phyloP scores from a whole-genome alignment of 2,329 filamentous ascomycete species.

The Stagonosporopsis tanaceti region DNA sequence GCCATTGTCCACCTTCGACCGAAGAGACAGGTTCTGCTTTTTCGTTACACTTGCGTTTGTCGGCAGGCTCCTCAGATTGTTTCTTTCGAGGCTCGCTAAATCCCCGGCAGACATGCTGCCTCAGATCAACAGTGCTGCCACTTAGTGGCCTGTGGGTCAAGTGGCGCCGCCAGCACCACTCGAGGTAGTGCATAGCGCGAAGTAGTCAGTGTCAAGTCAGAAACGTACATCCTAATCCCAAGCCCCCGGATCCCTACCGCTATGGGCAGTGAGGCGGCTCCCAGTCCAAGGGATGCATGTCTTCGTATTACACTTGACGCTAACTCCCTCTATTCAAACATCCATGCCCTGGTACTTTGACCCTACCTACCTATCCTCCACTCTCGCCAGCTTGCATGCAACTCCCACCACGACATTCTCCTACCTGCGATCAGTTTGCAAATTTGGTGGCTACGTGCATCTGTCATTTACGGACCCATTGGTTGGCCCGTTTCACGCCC shows the following conservation, averaged over 20 bases:
- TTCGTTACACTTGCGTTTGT: slow-evolving; percentile 38
- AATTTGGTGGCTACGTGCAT: slow-evolving; percentile 48
- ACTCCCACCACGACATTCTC: slow-evolving; percentile 37
- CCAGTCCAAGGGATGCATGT: slow-evolving; percentile 38
- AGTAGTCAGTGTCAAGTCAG: slow-evolving; percentile 32
- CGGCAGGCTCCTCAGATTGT: slow-evolving; percentile 36
- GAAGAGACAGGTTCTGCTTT: slow-evolving; percentile 32
- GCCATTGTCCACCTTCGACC: slow-evolving; percentile 28
- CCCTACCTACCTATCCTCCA: slow-evolving; percentile 40
- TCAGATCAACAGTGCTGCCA: slow-evolving; percentile 40
- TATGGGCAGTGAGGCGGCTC: slow-evolving; percentile 42
- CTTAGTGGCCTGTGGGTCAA: slow-evolving; percentile 45
- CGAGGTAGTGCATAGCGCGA: slow-evolving; percentile 39
- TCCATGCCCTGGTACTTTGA: slow-evolving; percentile 43
- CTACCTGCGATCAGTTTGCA: slow-evolving; percentile 35
- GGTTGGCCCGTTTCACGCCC: slow-evolving; percentile 51
- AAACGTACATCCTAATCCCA: slow-evolving; percentile 44
- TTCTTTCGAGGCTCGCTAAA: slow-evolving; percentile 41
- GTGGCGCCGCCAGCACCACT: slow-evolving; percentile 49
- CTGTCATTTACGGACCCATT: slow-evolving; percentile 45
- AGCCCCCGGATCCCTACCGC: slow-evolving; percentile 47
- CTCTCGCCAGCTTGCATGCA: slow-evolving; percentile 43
- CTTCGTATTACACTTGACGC: slow-evolving; percentile 44
- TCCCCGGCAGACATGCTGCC: slow-evolving; percentile 39
- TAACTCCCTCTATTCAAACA: slow-evolving; percentile 44